Conservation (phyloP, 2,329 filamentous ascomycete genomes). For the Aspergillus flavus region DNA sequence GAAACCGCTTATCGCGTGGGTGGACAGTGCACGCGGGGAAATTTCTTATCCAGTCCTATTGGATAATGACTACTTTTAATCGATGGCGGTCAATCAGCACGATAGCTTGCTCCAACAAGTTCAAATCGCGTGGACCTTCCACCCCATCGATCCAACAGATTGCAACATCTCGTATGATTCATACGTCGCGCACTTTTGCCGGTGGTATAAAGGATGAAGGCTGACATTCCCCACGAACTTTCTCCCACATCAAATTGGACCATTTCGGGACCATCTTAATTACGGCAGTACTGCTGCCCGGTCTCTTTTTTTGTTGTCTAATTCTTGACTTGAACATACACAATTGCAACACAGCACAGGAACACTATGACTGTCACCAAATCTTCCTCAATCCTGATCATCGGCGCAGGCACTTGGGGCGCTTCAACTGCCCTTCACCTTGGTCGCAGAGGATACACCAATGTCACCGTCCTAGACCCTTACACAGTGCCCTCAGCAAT, state of each 20-base stretch:
- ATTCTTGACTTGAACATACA: not conserved
- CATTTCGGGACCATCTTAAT: not conserved
- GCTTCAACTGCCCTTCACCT: constrained; percentile 53
- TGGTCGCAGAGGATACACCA: constrained; percentile 47
- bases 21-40: constrained; percentile 10
- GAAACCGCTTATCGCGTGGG: not conserved
- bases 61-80: constrained; percentile 2
- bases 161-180: constrained; percentile 2
- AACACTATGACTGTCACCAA: constrained; percentile 19
- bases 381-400: constrained; percentile 42
- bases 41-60: constrained; percentile 2
- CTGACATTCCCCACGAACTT: not conserved
- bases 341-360: not conserved
- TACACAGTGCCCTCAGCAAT: constrained; percentile 52
- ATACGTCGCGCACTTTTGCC: not conserved
- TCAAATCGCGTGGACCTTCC: constrained; percentile 17
- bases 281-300: not conserved
- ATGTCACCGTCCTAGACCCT: constrained; percentile 52
- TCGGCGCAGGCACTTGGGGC: constrained; percentile 54
- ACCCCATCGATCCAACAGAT: not conserved
- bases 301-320: not conserved
- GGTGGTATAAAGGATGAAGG: constrained; percentile 3
- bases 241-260: not conserved
- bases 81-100: constrained; percentile 6
- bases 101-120: not conserved